phyloP scores from a whole-genome alignment of 306 rosid species.

The Lupinus albus region DNA sequence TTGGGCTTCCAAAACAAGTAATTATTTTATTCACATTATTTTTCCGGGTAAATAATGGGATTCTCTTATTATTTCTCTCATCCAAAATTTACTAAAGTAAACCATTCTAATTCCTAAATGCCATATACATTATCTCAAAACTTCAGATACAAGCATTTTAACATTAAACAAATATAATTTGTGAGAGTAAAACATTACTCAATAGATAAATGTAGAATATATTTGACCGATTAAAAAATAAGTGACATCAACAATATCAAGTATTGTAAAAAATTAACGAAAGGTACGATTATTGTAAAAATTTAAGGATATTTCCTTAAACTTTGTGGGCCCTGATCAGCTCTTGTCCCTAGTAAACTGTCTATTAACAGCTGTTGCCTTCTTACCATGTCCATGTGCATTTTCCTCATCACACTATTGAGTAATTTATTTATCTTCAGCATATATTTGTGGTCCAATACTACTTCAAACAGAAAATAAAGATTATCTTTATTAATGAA shows the following conservation, averaged over 20 bases:
- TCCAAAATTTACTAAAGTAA: background rate
- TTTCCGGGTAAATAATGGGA: too few relatives aligned
- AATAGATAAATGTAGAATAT: background rate
- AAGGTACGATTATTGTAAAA: slow-evolving; percentile 18
- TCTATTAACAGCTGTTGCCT: slow-evolving; percentile 48
- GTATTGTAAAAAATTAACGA: slow-evolving; percentile 11
- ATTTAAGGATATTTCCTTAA: slow-evolving; percentile 1
- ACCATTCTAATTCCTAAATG: background rate
- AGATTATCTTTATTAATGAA: too few relatives aligned
- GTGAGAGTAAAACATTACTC: background rate
- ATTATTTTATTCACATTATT: background rate
- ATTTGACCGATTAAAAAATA: background rate
- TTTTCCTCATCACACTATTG: slow-evolving; percentile 12
- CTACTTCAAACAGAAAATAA: slow-evolving; percentile 5
- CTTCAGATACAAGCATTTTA: background rate
- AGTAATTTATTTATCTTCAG: background rate
- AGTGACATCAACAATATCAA: background rate
- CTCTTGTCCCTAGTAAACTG: slow-evolving; percentile 49
- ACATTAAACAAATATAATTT: too few relatives aligned
- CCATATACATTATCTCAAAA: background rate
- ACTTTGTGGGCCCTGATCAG: slow-evolving; percentile 19
- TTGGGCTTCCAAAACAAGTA: background rate
- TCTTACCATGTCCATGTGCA: slow-evolving; percentile 39
- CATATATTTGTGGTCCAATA: slow-evolving; percentile 25
- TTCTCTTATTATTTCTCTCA: background rate